Evolutionary conservation across 768 basidiomycete species (phyloP), one percentile per base, ranked within the genome.

Genomic region (Serendipita indica): DNA sequence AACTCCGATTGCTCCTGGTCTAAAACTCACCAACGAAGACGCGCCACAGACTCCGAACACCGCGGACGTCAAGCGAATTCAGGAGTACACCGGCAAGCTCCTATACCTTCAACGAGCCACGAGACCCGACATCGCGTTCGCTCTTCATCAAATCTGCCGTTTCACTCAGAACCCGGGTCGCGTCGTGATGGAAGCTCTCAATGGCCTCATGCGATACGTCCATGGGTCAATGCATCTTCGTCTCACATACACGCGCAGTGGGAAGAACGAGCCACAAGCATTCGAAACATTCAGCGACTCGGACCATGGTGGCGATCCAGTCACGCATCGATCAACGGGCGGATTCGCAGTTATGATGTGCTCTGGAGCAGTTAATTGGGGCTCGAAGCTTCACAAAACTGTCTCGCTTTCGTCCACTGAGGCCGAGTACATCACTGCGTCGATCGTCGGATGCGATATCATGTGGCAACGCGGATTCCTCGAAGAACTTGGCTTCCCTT

Each of bases 271-370:
- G 25, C 25, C 25, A 16, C n/a, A n/a, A n/a, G 27, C n/a, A 25
- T 64, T 63, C 46, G 57, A 49, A 28, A 54, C 63, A 4, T 71
- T 62, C 63, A 61, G 64, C 14, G 69, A 72, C 60, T 62, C 70
- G 1, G 65, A 68, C 59, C 65, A 65, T 57, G 69, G 57, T 32
- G 69, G 69, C 0, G 43, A 64, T 41, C 39, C 35, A 7, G 34
- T 30, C 25, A 61, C 27, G 33, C 58, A 63, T n/a, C 60, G 56
- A 43, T 67, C 64, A 1, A 65, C 63, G 12, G 62, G 60, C 30
- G 65, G 65, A 10, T 67, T 61, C 46, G n/a, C 66, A 2, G 59
- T 68, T 57, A 65, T 63, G 25, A 61, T 66, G 20, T 63, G 58
- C 20, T 61, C 57, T 1, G 63, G 62, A 3, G 54, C 59, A 3